Evolutionary conservation across 495 filamentous ascomycete genomes (phyloP), one percentile per base, ranked within the genome.

Genomic region (Penicillium pulvis): DNA sequence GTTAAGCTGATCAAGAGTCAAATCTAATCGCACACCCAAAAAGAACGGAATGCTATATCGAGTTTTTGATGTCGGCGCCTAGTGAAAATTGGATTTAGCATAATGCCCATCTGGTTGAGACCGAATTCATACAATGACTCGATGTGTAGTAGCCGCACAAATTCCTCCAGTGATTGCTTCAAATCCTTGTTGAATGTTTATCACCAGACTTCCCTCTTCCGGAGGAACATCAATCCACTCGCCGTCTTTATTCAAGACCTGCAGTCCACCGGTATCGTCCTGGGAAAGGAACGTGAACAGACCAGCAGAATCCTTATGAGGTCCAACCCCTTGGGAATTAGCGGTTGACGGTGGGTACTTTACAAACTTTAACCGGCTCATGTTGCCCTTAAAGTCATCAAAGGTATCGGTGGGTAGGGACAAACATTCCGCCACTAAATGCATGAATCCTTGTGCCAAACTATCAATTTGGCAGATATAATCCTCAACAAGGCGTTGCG

Each of bases 351-450:
- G 87, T 0, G 91, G 91, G 63, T 96, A 97, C 71, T 94, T 95
- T 61, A 97, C 85, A 56, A 97, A 90, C 69, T 98, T 98, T 41
- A 97, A 77, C 65, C 94, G 93, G 75, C 96, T 91, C 79, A 96
- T 88, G 4, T 77, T 71, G 57, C 95, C 91, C 73, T 90, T 95
- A 79, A 95, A 98, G 56, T 83, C 82, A 67, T 87, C 79, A 71
- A 98, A 97, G 3, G 91, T 90, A 31, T 79, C 76, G 0, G 78
- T 55, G 0, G 88, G 87, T 0, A 97, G 80, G 9, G 84, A 86
- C 57, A 98, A 86, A 35, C 88, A 85, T 75, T 96, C 90, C 51
- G 93, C 91, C 58, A 96, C 90, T 3, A 92, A 80, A 19, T 83
- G 81, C 17, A 91, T 90, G 73, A 96, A 97, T 41, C 75, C 68